Evolutionary conservation across 805 yeast genomes (phyloP).

Genomic region (Wickerhamiella brachini): DNA sequence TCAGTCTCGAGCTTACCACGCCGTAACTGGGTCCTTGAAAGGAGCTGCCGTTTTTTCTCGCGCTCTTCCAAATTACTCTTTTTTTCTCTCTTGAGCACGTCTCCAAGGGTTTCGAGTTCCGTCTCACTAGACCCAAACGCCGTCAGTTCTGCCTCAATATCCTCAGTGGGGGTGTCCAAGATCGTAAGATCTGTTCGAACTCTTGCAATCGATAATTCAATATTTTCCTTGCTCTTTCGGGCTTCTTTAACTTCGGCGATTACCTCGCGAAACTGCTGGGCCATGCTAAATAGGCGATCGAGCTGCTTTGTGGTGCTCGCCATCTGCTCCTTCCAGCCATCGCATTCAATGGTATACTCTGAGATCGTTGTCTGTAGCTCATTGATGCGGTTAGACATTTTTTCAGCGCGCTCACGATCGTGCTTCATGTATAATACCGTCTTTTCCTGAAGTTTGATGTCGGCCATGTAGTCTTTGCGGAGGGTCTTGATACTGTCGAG

Average conservation of each 20-base stretch:
- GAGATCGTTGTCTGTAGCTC: conserved; percentile 33
- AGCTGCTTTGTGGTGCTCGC: conserved; percentile 42
- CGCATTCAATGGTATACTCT: conserved; percentile 35
- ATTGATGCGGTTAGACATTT: conserved; percentile 35
- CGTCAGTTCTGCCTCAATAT: conserved; percentile 27
- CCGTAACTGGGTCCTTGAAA: conserved; percentile 27
- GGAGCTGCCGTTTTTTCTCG: conserved; percentile 15
- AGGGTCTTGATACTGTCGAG: conserved; percentile 63
- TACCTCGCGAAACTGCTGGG: conserved; percentile 68
- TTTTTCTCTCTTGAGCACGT: conserved; percentile 5
- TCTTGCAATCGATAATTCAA: conserved; percentile 39
- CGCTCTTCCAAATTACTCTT: conserved; percentile 7
- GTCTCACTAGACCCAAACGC: conserved; percentile 1
- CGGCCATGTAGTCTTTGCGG: conserved; percentile 63
- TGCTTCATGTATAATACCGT: conserved; percentile 61
- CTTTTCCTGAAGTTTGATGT: conserved; percentile 62
- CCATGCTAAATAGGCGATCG: conserved; percentile 52
- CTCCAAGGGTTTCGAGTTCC: conserved; percentile 1
- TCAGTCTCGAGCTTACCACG: conserved; percentile 32
- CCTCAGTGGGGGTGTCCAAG: conserved; percentile 21
- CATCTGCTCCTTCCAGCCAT: conserved; percentile 35
- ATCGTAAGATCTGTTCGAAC: conserved; percentile 34
- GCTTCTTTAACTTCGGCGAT: conserved; percentile 50
- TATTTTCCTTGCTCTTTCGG: conserved; percentile 32
- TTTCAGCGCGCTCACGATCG: conserved; percentile 61